Evolutionary conservation across 257 asterid genomes (phyloP).

Genomic region (Fraxinus americana): DNA sequence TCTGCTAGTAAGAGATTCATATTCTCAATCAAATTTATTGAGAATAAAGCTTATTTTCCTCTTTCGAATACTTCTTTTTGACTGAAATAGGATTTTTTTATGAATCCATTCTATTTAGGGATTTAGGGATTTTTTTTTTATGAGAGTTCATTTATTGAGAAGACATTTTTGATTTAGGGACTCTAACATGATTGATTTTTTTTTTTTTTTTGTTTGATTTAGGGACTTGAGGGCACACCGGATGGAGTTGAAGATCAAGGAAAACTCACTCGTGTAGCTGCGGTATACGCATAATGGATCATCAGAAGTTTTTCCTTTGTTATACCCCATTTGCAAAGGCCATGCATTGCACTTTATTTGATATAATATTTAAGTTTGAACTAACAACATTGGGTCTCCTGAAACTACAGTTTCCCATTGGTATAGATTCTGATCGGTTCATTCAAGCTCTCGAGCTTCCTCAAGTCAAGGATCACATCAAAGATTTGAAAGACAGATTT

Average conservation of each 20-base stretch:
- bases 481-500: slow-evolving; percentile 79
- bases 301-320: slow-evolving; percentile 14
- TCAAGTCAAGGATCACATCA: slow-evolving; percentile 66
- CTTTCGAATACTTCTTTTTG: too few relatives aligned
- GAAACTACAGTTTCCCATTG: slow-evolving; percentile 85
- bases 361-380: neutral
- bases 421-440: slow-evolving; percentile 90
- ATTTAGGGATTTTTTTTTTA: too few relatives aligned
- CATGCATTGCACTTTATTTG: slow-evolving; percentile 2
- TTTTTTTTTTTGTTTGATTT: too few relatives aligned
- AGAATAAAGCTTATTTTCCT: too few relatives aligned
- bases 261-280: slow-evolving; percentile 81
- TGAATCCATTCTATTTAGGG: too few relatives aligned
- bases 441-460: slow-evolving; percentile 86
- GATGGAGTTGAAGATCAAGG: slow-evolving; percentile 98
- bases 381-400: slow-evolving; percentile 32
- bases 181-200: too few relatives aligned
- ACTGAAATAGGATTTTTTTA: too few relatives aligned
- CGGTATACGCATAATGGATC: slow-evolving; percentile 58
- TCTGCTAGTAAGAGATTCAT: too few relatives aligned
- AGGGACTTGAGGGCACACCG: slow-evolving; percentile 97
- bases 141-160: too few relatives aligned
- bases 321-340: slow-evolving; percentile 22
- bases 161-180: too few relatives aligned
- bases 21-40: too few relatives aligned